Conservation (phyloP, 768 basidiomycete species). For the Rhizopogon salebrosus region DNA sequence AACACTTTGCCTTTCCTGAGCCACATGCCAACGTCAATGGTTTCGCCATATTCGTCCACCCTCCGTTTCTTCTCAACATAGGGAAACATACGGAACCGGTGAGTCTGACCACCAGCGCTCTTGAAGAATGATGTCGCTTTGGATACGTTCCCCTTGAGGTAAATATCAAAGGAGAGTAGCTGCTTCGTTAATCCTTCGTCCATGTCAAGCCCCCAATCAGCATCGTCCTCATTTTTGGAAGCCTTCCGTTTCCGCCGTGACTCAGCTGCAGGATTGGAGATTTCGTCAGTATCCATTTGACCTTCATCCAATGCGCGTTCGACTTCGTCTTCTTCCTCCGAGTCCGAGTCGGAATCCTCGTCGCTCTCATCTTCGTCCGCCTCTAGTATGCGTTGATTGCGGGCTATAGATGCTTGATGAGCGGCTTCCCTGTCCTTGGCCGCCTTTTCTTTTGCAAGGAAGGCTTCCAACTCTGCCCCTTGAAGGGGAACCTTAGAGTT, state of each 20-base stretch:
- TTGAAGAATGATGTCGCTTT: constrained; percentile 87
- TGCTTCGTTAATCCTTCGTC: constrained; percentile 74
- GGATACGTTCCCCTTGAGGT: constrained; percentile 92
- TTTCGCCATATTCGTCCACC: constrained; percentile 95
- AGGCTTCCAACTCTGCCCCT: constrained; percentile 82
- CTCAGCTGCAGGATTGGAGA: constrained; percentile 20
- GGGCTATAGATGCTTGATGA: constrained; percentile 76
- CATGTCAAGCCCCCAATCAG: constrained; percentile 68
- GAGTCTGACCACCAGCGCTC: constrained; percentile 59
- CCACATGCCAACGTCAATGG: constrained; percentile 95
- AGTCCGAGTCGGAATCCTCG: constrained; percentile 58
- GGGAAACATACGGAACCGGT: constrained; percentile 95
- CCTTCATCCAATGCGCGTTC: constrained; percentile 50
- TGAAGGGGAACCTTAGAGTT: constrained; percentile 85
- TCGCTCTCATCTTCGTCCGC: constrained; percentile 90
- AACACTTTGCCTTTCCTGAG: constrained; percentile 84
- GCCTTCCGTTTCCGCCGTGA: constrained; percentile 34
- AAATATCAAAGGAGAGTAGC: constrained; percentile 89
- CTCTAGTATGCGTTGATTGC: constrained; percentile 85
- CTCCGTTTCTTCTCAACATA: constrained; percentile 88
- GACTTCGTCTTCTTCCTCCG: constrained; percentile 59
- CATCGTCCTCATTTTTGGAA: constrained; percentile 45
- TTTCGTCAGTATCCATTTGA: constrained; percentile 38
- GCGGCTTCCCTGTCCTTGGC: constrained; percentile 82
- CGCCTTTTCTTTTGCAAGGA: constrained; percentile 68